Evolutionary conservation across 441 rosid genomes (phyloP), one percentile per base, ranked within the genome.

Genomic region (Metrosideros polymorpha): DNA sequence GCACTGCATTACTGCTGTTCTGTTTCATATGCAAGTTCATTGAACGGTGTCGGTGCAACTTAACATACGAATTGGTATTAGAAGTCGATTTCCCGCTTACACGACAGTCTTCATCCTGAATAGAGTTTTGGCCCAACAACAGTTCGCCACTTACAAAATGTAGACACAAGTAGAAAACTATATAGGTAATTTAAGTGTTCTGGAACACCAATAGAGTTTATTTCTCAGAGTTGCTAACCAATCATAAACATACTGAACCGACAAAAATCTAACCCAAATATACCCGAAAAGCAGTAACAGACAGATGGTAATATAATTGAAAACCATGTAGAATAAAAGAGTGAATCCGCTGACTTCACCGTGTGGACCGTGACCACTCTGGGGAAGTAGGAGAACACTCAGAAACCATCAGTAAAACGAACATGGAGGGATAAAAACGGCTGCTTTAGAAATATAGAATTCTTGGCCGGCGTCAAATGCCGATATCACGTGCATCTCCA

Each of bases 391-490:
- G 87, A 86, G 30, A 29, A 29, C 83, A 66, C 42, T 45, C 2
- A n/a, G 9, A 51, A 35, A 30, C 24, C 52, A 59, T 45, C 54
- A 57, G 75, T 87, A 53, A 24, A 85, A 79, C 45, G 14, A 25
- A 52, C 57, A 54, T 83, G 76, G 85, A 91, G 82, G 87, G 89
- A 90, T 91, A 43, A 82, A 89, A 85, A 52, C 56, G 71, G 71
- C 76, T 42, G 79, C 83, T 57, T 88, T 50, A n/a, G 75, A 82
- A 50, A 88, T 86, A 53, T 63, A 45, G 24, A 61, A 61, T 61
- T 42, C 75, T 30, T 17, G 24, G 42, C 24, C 2, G 1, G 2
- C 1, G 45, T 66, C 45, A 3, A 66, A 66, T 12, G 27, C 7
- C 42, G 12, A 82, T 43, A 55, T 32, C 19, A 29, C 77, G 51